Percentiles rank a stretch among this genome's conserved stretches.
Evolutionary conservation across 352 stramenopile species (phyloP).

Genomic region (Globisporangium radiosum): DNA sequence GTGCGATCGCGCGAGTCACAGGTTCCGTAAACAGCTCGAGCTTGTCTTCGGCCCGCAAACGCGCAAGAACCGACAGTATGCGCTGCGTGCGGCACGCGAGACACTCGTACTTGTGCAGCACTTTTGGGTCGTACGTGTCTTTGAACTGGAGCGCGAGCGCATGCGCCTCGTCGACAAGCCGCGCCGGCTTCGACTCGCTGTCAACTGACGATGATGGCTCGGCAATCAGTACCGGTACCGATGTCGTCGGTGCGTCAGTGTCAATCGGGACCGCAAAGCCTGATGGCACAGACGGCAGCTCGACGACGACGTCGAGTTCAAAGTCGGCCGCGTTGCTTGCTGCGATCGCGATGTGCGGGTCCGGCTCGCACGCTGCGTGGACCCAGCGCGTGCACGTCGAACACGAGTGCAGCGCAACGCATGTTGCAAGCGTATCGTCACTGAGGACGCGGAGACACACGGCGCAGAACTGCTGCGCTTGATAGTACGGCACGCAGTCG

Average conservation of each 20-base stretch:
- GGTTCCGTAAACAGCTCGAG: conserved; percentile 90
- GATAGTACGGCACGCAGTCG: conserved; percentile 56
- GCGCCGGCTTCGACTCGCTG: conserved; percentile 29
- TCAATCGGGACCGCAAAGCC: neutral
- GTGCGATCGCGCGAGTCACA: conserved; percentile 89
- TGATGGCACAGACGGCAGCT: conserved; percentile 15
- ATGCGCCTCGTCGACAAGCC: conserved; percentile 58
- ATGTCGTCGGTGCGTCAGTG: neutral
- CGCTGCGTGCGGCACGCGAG: conserved; percentile 70
- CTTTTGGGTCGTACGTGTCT: conserved; percentile 53
- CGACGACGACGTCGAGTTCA: conserved; percentile 38
- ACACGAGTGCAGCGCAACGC: conserved; percentile 55
- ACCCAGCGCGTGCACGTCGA: conserved; percentile 77
- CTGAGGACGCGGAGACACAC: conserved; percentile 58
- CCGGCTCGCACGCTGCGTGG: conserved; percentile 71
- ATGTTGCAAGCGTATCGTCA: conserved; percentile 33
- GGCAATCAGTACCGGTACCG: no score
- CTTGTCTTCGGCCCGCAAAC: conserved; percentile 69
- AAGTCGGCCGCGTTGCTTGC: conserved; percentile 27
- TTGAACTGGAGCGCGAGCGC: conserved; percentile 55
- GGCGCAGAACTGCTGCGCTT: conserved; percentile 60
- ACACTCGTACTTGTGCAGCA: conserved; percentile 81
- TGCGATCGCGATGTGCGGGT: conserved; percentile 56
- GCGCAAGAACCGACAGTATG: conserved; percentile 63
- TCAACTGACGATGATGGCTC: neutral